A percentile compares a stretch with the other conserved stretches of the same genome.
These are phyloP conservation scores for Arachis monticola DNA, from an alignment of 331 rosid genomes.

Conservation along the genomic window DNA sequence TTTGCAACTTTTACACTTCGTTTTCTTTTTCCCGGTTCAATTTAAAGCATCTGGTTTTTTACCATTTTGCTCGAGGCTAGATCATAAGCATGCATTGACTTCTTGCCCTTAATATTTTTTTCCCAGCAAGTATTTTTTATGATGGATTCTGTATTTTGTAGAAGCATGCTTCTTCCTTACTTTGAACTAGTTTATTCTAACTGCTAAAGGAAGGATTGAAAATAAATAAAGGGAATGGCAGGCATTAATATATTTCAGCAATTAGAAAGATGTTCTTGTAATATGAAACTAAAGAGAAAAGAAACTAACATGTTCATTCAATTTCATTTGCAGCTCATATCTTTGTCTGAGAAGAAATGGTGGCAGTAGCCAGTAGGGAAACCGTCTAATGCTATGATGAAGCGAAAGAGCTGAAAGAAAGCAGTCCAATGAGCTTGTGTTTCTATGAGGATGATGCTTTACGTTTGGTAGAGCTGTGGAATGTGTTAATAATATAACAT, in stretches of 20 bases:
- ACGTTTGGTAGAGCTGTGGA: slow-evolving; percentile 40
- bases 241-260: neutral
- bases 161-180: slow-evolving; percentile 19
- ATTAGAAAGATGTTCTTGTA: slow-evolving; percentile 15
- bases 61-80: neutral
- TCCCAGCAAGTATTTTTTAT: neutral
- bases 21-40: neutral
- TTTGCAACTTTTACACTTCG: slow-evolving; percentile 7
- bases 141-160: neutral
- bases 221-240: neutral
- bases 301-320: slow-evolving; percentile 34
- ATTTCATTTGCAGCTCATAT: slow-evolving; percentile 71
- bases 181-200: slow-evolving; percentile 27
- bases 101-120: neutral
- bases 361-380: slow-evolving; percentile 42
- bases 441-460: slow-evolving; percentile 33
- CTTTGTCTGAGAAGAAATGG: slow-evolving; percentile 79
- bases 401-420: slow-evolving; percentile 30
- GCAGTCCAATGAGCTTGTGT: slow-evolving; percentile 12
- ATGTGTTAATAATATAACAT: slow-evolving; percentile 32
- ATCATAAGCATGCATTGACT: slow-evolving; percentile 11
- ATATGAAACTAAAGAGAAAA: neutral
- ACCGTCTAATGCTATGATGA: neutral
- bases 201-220: neutral
- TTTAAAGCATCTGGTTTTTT: neutral